A percentile compares a stretch with the other conserved stretches of the same genome.
phyloP scores from a whole-genome alignment of 2,329 filamentous ascomycete species.

The Chrysosporium keratinophilum region DNA sequence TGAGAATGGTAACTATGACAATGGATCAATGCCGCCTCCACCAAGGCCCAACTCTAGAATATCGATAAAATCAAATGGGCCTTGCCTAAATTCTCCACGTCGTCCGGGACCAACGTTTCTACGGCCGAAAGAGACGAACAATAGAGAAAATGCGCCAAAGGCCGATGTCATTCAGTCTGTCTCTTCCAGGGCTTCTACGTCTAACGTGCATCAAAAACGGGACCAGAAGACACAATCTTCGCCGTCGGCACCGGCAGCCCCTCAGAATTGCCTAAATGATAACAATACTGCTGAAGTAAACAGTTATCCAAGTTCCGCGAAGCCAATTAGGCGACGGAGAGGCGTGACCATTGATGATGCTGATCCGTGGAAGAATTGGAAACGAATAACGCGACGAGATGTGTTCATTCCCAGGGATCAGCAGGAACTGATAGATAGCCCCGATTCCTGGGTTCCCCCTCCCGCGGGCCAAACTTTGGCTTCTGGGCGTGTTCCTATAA shows the following conservation, averaged over 20 bases:
- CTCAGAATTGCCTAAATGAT: neutral
- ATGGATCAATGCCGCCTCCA: neutral
- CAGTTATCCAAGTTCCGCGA: neutral
- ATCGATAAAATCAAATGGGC: neutral
- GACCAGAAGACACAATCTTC: neutral
- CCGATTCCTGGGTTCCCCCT: slow-evolving; percentile 35
- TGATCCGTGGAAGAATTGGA: slow-evolving; percentile 26
- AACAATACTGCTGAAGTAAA: neutral
- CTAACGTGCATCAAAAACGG: neutral
- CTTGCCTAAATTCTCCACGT: neutral
- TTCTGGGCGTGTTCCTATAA: slow-evolving; percentile 28
- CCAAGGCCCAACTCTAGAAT: neutral
- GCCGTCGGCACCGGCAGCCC: neutral
- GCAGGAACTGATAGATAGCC: slow-evolving; percentile 37
- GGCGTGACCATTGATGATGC: neutral
- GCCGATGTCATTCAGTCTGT: no score
- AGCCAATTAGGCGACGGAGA: neutral
- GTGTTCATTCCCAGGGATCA: slow-evolving; percentile 43
- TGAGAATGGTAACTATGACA: neutral
- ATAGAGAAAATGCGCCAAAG: neutral
- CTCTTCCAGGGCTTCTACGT: neutral
- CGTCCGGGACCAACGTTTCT: neutral
- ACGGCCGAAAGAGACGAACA: neutral
- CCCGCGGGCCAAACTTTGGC: slow-evolving; percentile 21
- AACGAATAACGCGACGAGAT: slow-evolving; percentile 34